phyloP scores from a whole-genome alignment of 75 land plant genomes.

The Picea sitchensis region DNA sequence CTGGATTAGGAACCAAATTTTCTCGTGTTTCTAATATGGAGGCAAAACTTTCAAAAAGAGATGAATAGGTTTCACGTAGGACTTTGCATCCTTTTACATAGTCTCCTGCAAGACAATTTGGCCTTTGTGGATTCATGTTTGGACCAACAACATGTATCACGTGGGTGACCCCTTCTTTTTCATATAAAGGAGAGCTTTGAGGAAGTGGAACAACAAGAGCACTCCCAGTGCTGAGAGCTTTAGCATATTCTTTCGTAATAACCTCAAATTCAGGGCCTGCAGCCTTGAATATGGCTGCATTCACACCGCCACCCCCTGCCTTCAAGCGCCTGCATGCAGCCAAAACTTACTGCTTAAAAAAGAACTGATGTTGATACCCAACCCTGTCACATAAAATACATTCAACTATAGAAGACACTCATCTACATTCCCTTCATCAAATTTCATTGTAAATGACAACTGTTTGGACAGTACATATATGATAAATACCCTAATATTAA shows the following conservation, averaged over 20 bases:
- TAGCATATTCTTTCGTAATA: conserved; percentile 70
- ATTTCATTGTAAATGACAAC: too few species aligned
- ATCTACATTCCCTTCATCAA: too few species aligned
- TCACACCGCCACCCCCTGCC: conserved; percentile 96
- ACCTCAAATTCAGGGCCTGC: conserved; percentile 66
- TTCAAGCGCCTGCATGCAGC: conserved; percentile 70
- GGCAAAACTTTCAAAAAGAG: conserved; percentile 66
- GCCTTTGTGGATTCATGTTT: conserved; percentile 95
- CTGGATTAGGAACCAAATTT: neutral
- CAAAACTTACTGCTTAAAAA: neutral
- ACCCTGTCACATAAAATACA: too few species aligned
- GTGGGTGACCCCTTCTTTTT: conserved; percentile 82
- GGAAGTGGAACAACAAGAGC: conserved; percentile 78
- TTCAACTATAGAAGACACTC: too few species aligned
- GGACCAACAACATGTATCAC: conserved; percentile 97
- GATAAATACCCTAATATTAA: too few species aligned
- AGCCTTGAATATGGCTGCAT: conserved; percentile 88
- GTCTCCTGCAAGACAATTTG: conserved; percentile 70
- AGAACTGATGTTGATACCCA: too few species aligned
- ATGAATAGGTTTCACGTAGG: conserved; percentile 60
- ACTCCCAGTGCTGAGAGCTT: conserved; percentile 60
- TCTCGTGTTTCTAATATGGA: conserved; percentile 21
- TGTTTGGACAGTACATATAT: too few species aligned
- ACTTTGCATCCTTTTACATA: conserved; percentile 68
- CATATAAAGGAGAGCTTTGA: conserved; percentile 52